A percentile compares a stretch with the other conserved stretches of the same genome.
These are phyloP conservation scores for Blastobotrys americana DNA, from an alignment of 805 yeast genomes.

Conservation along the genomic window DNA sequence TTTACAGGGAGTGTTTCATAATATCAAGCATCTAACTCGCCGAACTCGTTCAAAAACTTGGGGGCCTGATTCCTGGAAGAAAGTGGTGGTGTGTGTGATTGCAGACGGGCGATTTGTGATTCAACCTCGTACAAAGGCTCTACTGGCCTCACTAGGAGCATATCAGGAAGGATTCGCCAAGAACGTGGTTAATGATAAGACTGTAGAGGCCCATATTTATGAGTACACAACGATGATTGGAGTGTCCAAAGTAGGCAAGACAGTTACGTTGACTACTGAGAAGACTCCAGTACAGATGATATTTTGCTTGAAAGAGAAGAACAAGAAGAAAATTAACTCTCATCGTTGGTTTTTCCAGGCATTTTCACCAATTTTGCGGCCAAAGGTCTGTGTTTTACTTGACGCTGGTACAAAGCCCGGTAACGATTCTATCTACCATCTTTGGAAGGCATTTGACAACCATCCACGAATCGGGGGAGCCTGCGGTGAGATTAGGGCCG, in stretches of 20 bases:
- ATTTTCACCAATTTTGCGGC: slow-evolving; percentile 73
- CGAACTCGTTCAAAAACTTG: slow-evolving; percentile 60
- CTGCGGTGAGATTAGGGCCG: slow-evolving; percentile 92
- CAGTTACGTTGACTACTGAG: slow-evolving; percentile 61
- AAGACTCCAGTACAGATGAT: slow-evolving; percentile 77
- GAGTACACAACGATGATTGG: slow-evolving; percentile 93
- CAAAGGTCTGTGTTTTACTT: slow-evolving; percentile 72
- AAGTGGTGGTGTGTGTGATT: slow-evolving; percentile 79
- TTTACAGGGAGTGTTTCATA: slow-evolving; percentile 82
- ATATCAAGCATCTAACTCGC: slow-evolving; percentile 67
- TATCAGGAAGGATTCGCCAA: slow-evolving; percentile 96
- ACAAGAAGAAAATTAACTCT: slow-evolving; percentile 84
- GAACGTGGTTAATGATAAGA: slow-evolving; percentile 73
- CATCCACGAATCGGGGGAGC: slow-evolving; percentile 89
- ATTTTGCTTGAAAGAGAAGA: slow-evolving; percentile 84
- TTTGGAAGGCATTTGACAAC: slow-evolving; percentile 79
- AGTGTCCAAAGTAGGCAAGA: slow-evolving; percentile 48
- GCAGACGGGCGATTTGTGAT: slow-evolving; percentile 89
- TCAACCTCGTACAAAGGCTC: slow-evolving; percentile 67
- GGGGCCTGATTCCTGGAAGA: slow-evolving; percentile 97
- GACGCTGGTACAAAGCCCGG: slow-evolving; percentile 96
- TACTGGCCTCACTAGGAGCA: slow-evolving; percentile 79
- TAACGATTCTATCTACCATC: slow-evolving; percentile 71
- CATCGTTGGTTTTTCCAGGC: slow-evolving; percentile 97
- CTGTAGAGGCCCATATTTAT: slow-evolving; percentile 80